Evolutionary conservation across 768 basidiomycete species (phyloP).

Genomic region (Lentinula detonsa): DNA sequence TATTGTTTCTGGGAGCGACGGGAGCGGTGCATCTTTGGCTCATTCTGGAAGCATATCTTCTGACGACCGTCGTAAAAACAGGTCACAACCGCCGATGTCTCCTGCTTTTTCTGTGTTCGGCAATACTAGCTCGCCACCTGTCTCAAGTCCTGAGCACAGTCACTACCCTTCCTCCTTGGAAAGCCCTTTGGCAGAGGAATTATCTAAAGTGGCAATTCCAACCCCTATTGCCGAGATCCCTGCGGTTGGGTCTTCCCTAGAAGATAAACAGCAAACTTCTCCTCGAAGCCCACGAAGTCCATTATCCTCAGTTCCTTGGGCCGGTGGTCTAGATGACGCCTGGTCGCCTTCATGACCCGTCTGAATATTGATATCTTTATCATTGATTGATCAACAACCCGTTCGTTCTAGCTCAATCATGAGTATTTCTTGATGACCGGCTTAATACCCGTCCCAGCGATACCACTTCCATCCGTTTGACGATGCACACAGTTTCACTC

Average conservation of each 20-base stretch:
- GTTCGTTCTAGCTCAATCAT: neutral
- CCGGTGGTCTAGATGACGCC: conserved; percentile 29
- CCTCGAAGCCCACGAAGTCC: conserved; percentile 8
- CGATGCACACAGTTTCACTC: neutral
- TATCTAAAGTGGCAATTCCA: neutral
- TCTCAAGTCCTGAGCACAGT: conserved; percentile 9
- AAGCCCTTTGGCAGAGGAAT: neutral
- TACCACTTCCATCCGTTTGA: neutral
- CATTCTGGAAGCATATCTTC: conserved; percentile 51
- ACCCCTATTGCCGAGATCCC: neutral
- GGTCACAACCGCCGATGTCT: conserved; percentile 25
- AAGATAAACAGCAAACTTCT: neutral
- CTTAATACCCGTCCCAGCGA: neutral
- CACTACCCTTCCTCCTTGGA: conserved; percentile 1
- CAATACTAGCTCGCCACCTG: conserved; percentile 4
- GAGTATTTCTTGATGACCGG: neutral
- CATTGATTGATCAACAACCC: neutral
- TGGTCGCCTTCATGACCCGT: conserved; percentile 26
- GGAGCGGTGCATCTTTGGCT: conserved; percentile 31
- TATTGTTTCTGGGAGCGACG: conserved; percentile 26
- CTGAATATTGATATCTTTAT: neutral
- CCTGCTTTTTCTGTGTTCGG: conserved; percentile 51
- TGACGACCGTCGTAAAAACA: conserved; percentile 35
- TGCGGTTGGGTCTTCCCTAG: neutral
- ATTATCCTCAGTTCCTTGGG: conserved; percentile 32